Conservation (phyloP, 179 eudicot genomes). For the Nepenthes alata region DNA sequence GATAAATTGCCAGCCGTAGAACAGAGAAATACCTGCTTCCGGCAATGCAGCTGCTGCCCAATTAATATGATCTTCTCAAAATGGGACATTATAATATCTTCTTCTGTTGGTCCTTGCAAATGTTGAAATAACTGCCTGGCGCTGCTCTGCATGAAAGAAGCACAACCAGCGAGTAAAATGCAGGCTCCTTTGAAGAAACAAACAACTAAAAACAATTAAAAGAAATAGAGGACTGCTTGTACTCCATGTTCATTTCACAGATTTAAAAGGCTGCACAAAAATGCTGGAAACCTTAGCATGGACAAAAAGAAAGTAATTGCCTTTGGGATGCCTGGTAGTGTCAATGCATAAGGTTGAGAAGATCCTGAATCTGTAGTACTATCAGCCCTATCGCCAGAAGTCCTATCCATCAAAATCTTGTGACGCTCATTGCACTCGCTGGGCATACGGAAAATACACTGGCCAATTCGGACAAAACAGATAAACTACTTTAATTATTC, state of each 20-base stretch:
- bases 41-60: slow-evolving; percentile 41
- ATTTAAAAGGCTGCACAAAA: background rate
- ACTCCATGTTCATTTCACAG: no score
- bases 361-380: slow-evolving; percentile 96
- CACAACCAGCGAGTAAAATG: slow-evolving; percentile 7
- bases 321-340: slow-evolving; percentile 97
- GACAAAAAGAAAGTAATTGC: slow-evolving; percentile 19
- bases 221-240: no score
- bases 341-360: slow-evolving; percentile 86
- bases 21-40: slow-evolving; percentile 41
- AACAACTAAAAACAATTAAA: no score
- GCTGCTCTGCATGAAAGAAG: slow-evolving; percentile 52
- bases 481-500: slow-evolving; percentile 2
- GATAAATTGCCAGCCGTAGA: background rate
- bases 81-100: slow-evolving; percentile 79
- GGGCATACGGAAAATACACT: slow-evolving; percentile 78
- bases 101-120: slow-evolving; percentile 90
- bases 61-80: slow-evolving; percentile 77
- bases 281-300: background rate
- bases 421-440: slow-evolving; percentile 89
- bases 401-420: slow-evolving; percentile 51
- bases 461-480: slow-evolving; percentile 14
- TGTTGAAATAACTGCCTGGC: slow-evolving; percentile 92
- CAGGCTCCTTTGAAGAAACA: background rate
- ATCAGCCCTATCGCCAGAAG: slow-evolving; percentile 81